Percentiles rank a stretch among this genome's conserved stretches.
Conservation (phyloP, 306 rosid species). For the Casuarina cunninghamiana region DNA sequence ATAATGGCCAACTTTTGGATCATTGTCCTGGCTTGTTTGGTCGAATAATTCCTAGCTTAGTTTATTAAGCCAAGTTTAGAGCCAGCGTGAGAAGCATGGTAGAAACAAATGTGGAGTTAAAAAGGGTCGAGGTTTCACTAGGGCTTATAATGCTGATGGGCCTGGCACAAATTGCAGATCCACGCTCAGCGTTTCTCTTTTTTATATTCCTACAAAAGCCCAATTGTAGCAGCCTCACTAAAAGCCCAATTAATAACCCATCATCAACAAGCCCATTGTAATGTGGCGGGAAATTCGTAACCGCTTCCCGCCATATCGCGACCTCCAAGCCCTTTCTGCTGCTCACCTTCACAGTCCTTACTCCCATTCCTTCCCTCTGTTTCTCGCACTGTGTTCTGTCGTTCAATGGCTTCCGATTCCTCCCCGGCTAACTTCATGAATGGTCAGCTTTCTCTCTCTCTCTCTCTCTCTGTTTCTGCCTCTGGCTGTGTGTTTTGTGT, state of each 20-base stretch:
- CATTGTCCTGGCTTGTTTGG: not conserved
- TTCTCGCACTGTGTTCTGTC: slow-evolving; percentile 16
- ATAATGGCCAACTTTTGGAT: not conserved
- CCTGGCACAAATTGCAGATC: no score
- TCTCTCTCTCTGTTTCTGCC: not conserved
- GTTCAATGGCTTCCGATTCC: slow-evolving; percentile 81
- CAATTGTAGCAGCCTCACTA: no score
- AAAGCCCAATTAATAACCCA: slow-evolving; percentile 25
- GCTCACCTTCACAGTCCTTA: not conserved
- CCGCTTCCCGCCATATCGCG: slow-evolving; percentile 44
- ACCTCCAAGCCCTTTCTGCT: not conserved
- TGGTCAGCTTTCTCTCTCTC: slow-evolving; percentile 37
- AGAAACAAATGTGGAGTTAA: no score
- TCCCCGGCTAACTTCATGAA: slow-evolving; percentile 55
- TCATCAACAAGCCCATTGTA: slow-evolving; percentile 11
- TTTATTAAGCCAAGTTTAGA: no score
- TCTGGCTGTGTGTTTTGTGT: not conserved
- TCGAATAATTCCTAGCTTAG: no score
- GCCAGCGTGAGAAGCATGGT: no score
- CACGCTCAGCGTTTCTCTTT: no score
- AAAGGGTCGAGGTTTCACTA: no score
- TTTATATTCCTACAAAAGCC: no score
- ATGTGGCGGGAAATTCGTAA: slow-evolving; percentile 51
- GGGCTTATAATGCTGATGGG: no score
- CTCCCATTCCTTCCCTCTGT: not conserved